Percentiles rank a stretch among this genome's conserved stretches.
phyloP scores from a whole-genome alignment of 164 flowering plant species.

The Litsea cubeba region DNA sequence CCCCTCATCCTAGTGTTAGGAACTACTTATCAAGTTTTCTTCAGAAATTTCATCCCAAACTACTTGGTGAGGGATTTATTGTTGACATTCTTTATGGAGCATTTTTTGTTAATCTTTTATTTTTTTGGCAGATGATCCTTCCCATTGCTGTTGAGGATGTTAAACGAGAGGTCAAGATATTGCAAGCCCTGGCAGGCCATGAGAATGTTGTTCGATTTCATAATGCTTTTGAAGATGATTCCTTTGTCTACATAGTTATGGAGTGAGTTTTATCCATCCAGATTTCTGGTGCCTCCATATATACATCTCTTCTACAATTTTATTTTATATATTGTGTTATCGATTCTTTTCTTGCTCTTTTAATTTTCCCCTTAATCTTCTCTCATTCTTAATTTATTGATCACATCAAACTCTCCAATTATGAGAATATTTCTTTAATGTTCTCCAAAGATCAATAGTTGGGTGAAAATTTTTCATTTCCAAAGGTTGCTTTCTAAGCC shows the following conservation, averaged over 20 bases:
- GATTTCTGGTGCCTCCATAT: background rate
- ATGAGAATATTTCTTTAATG: background rate
- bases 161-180: slow-evolving; percentile 92
- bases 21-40: too few relatives aligned
- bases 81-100: too few relatives aligned
- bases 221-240: slow-evolving; percentile 86
- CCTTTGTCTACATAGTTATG: slow-evolving; percentile 91
- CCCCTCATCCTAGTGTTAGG: too few relatives aligned
- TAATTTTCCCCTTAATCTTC: background rate
- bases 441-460: background rate
- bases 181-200: slow-evolving; percentile 79
- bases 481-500: too few relatives aligned
- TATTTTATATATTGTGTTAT: background rate
- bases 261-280: slow-evolving; percentile 53
- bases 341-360: background rate
- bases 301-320: background rate
- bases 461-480: too few relatives aligned
- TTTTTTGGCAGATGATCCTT: slow-evolving; percentile 78
- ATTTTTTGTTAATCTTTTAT: background rate
- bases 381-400: background rate
- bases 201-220: slow-evolving; percentile 94
- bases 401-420: background rate
- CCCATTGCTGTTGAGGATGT: slow-evolving; percentile 98
- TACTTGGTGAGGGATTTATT: too few relatives aligned
- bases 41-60: too few relatives aligned